Conservation (phyloP, 2,329 filamentous ascomycete genomes). For the Xylariaceae sp. region DNA sequence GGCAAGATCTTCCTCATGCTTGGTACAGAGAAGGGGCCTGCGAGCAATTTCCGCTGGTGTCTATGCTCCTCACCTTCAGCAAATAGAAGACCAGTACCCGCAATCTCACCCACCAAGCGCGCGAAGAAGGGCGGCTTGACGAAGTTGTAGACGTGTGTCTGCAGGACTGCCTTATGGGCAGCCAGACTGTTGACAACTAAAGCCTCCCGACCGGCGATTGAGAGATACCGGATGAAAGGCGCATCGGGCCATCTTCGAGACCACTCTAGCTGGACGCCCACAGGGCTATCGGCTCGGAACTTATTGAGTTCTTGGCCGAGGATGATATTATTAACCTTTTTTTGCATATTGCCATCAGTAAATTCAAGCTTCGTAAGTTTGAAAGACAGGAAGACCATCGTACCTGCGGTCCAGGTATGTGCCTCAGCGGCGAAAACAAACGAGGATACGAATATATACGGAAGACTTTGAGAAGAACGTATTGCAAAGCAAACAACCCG, state of each 20-base stretch:
- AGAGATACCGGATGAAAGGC: constrained; percentile 48
- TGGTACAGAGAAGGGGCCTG: constrained; percentile 43
- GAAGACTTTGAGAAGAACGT: constrained; percentile 41
- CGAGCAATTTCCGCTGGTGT: constrained; percentile 43
- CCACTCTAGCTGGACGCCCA: constrained; percentile 40
- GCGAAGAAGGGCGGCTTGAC: constrained; percentile 44
- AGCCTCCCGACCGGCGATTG: constrained; percentile 44
- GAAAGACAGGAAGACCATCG: not conserved
- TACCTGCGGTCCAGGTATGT: constrained; percentile 53
- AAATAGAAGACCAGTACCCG: constrained; percentile 45
- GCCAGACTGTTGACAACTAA: constrained; percentile 46
- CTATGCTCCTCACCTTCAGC: constrained; percentile 45
- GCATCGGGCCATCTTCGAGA: constrained; percentile 41
- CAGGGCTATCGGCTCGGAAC: constrained; percentile 37
- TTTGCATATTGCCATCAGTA: not conserved
- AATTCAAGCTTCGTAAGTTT: not conserved
- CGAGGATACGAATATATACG: constrained; percentile 50
- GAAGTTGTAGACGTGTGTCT: constrained; percentile 48
- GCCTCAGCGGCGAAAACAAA: constrained; percentile 50
- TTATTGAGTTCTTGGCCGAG: constrained; percentile 49
- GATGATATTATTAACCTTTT: constrained; percentile 46
- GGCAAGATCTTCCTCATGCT: constrained; percentile 47
- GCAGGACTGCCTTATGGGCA: constrained; percentile 46
- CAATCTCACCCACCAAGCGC: constrained; percentile 44
- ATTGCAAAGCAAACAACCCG: constrained; percentile 22